phyloP scores from a whole-genome alignment of 495 filamentous ascomycete genomes.

The Filosporella fistucella region DNA sequence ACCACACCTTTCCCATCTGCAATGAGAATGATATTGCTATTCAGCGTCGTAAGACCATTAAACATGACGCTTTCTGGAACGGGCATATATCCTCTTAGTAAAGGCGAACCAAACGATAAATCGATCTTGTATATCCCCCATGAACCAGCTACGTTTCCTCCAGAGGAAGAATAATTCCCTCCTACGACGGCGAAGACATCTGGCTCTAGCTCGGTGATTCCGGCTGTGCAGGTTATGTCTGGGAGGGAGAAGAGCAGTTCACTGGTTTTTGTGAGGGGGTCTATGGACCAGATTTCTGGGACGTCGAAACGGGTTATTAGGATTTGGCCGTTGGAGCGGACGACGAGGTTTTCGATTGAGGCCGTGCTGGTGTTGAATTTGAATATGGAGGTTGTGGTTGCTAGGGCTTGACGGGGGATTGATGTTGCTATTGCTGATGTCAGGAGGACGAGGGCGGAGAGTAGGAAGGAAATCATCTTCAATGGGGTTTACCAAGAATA shows the following conservation, averaged over 20 bases:
- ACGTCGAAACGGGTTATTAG: conserved; percentile 36
- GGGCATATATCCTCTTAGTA: conserved; percentile 27
- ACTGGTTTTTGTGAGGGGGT: conserved; percentile 28
- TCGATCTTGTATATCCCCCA: conserved; percentile 33
- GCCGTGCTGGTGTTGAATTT: no score
- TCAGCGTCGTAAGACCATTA: conserved; percentile 35
- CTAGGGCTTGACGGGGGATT: no score
- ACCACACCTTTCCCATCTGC: conserved; percentile 38
- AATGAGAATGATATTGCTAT: conserved; percentile 33
- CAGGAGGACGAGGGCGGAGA: no score
- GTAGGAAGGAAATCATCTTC: no score
- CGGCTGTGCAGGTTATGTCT: no score
- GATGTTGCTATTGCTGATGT: no score
- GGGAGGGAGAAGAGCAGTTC: no score
- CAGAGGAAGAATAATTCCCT: conserved; percentile 22
- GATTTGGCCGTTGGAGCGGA: conserved; percentile 39
- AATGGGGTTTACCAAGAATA: no score
- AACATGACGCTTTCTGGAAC: conserved; percentile 34
- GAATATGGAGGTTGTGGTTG: no score
- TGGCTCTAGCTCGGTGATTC: conserved; percentile 36
- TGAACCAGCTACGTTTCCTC: neutral
- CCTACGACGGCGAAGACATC: conserved; percentile 38
- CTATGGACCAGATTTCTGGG: conserved; percentile 27
- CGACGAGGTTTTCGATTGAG: conserved; percentile 42
- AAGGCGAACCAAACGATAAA: conserved; percentile 28